These are phyloP conservation scores for Cenchrus americanus DNA, from an alignment of 176 grass and related monocot genomes.

Conservation along the genomic window DNA sequence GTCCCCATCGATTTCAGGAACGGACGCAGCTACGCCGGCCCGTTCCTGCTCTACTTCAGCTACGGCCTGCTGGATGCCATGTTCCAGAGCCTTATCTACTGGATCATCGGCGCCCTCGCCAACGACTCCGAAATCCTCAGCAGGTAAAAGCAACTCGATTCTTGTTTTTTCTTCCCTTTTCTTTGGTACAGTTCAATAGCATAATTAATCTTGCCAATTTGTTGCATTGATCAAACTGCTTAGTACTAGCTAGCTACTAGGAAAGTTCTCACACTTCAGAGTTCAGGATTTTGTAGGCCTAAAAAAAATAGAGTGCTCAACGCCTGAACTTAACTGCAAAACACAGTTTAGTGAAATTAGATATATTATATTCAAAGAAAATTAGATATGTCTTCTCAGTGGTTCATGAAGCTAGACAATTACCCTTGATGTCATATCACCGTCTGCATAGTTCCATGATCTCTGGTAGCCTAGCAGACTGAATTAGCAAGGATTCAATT, in stretches of 20 bases:
- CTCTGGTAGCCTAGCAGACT: not conserved
- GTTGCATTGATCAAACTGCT: not conserved
- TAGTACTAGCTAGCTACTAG: not conserved
- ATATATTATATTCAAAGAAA: not conserved
- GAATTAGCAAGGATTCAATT: not conserved
- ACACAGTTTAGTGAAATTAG: not conserved
- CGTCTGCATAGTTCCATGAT: not conserved
- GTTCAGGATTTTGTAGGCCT: not conserved
- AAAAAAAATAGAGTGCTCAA: not conserved
- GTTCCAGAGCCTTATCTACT: constrained; percentile 97
- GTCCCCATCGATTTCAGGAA: constrained; percentile 76
- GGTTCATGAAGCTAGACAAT: not conserved
- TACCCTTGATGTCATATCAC: not conserved
- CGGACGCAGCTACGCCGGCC: constrained; percentile 36
- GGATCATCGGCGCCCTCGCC: constrained; percentile 79
- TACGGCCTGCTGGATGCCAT: constrained; percentile 91
- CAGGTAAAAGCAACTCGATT: constrained; percentile 54
- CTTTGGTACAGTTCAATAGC: not conserved
- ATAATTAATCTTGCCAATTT: not conserved
- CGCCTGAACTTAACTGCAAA: not conserved
- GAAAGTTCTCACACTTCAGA: not conserved
- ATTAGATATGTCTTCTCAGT: not conserved
- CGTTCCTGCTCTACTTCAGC: constrained; percentile 90
- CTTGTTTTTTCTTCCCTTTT: not conserved
- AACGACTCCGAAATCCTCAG: constrained; percentile 81